A percentile compares a stretch with the other conserved stretches of the same genome.
These are phyloP conservation scores for Stellera chamaejasme DNA, from an alignment of 345 rosid genomes.

Conservation along the genomic window DNA sequence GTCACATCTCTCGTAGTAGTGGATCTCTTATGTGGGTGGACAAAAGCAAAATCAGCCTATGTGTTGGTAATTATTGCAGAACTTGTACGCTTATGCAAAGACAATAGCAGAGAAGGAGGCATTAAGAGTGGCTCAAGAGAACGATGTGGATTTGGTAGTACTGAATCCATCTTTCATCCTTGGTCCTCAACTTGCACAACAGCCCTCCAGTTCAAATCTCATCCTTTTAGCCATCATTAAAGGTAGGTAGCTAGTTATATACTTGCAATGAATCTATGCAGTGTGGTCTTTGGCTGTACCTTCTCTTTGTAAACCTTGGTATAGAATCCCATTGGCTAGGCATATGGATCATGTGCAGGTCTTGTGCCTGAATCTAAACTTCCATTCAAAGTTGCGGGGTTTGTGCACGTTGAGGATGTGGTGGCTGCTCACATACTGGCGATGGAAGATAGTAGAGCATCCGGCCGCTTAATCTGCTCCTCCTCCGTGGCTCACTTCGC, in stretches of 20 bases:
- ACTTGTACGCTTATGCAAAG: constrained; percentile 85
- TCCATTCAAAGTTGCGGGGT: constrained; percentile 64
- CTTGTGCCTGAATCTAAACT: constrained; percentile 37
- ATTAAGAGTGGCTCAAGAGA: constrained; percentile 63
- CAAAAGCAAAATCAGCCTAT: too few relatives aligned
- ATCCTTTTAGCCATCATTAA: constrained; percentile 39
- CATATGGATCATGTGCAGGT: constrained; percentile 19
- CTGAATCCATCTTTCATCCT: constrained; percentile 84
- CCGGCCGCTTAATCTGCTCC: constrained; percentile 72
- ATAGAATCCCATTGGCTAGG: neutral
- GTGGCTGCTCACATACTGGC: constrained; percentile 63
- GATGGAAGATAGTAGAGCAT: constrained; percentile 65
- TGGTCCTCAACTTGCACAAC: constrained; percentile 78
- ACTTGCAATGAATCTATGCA: too few relatives aligned
- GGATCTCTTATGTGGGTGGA: too few relatives aligned
- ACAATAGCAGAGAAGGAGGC: constrained; percentile 72
- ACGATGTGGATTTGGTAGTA: constrained; percentile 60
- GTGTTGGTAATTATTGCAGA: constrained; percentile 24
- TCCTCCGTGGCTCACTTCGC: constrained; percentile 77
- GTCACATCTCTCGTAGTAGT: too few relatives aligned
- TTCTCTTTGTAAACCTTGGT: neutral
- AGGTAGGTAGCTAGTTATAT: constrained; percentile 23
- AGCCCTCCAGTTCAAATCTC: constrained; percentile 73
- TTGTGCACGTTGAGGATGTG: constrained; percentile 79
- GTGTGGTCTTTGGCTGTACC: too few relatives aligned